A percentile compares a stretch with the other conserved stretches of the same genome.
Conservation (phyloP, 257 asterid genomes). For the Agastache rugosa region DNA sequence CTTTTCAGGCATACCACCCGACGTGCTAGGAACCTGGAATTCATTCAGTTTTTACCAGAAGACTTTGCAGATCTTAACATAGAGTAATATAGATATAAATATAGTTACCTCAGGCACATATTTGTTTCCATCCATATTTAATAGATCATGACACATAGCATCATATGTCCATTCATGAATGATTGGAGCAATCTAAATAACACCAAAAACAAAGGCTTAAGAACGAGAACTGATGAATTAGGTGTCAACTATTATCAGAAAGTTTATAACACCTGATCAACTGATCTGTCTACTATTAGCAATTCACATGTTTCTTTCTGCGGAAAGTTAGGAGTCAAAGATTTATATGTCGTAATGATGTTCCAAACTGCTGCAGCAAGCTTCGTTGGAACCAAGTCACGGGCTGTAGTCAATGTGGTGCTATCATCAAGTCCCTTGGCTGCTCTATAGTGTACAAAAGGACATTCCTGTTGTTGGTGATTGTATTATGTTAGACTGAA, state of each 20-base stretch:
- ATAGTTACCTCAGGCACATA: conserved; percentile 73
- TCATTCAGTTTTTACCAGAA: conserved; percentile 31
- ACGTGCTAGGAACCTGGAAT: conserved; percentile 66
- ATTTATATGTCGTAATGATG: conserved; percentile 59
- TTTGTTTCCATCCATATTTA: conserved; percentile 85
- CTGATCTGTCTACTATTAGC: conserved; percentile 86
- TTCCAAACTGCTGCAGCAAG: conserved; percentile 90
- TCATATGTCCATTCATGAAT: conserved; percentile 99
- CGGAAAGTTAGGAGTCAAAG: conserved; percentile 75
- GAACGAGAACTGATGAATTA: conserved; percentile 21
- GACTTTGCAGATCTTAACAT: conserved; percentile 30
- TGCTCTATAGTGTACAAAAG: conserved; percentile 76
- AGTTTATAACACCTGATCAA: conserved; percentile 71
- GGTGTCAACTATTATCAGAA: conserved; percentile 22
- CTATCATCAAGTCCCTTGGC: conserved; percentile 69
- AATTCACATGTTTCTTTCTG: conserved; percentile 87
- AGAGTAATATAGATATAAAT: conserved; percentile 27
- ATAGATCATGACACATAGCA: conserved; percentile 95
- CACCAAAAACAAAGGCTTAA: conserved; percentile 29
- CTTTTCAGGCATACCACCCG: conserved; percentile 75
- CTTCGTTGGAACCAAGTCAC: conserved; percentile 74
- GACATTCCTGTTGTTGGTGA: conserved; percentile 64
- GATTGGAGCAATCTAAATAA: conserved; percentile 79
- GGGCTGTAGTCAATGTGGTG: conserved; percentile 44
- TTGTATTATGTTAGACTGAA: conserved; percentile 22